Conservation (phyloP, 192 early-diverging fungal genomes). For the Helicostylum pulchrum region DNA sequence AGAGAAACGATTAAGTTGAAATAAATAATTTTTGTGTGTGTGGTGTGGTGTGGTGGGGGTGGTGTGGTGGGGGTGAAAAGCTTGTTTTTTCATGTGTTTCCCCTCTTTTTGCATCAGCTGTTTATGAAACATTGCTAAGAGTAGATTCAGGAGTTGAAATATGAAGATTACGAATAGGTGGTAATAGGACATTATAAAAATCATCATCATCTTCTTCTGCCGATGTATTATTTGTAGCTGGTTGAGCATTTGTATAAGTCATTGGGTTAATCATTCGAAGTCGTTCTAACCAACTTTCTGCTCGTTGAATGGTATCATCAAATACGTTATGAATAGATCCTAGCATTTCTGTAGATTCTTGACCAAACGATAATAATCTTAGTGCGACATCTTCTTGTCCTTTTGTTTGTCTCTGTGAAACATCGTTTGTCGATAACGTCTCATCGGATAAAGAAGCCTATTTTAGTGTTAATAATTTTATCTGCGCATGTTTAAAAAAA, state of each 20-base stretch:
- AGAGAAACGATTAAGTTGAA: no score
- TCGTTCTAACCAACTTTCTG: slow-evolving; percentile 57
- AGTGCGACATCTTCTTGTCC: slow-evolving; percentile 54
- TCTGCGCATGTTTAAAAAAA: not conserved
- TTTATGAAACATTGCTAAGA: no score
- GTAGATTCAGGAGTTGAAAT: not conserved
- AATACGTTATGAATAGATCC: slow-evolving; percentile 60
- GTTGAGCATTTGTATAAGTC: not conserved
- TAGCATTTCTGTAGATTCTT: slow-evolving; percentile 68
- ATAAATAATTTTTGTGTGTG: no score
- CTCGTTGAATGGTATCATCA: slow-evolving; percentile 61
- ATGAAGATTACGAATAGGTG: slow-evolving; percentile 14
- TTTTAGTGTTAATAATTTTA: not conserved
- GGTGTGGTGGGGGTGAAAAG: no score
- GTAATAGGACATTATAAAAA: slow-evolving; percentile 6
- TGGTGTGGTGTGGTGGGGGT: no score
- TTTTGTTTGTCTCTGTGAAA: slow-evolving; percentile 9
- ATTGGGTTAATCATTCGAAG: slow-evolving; percentile 25
- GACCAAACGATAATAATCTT: slow-evolving; percentile 61
- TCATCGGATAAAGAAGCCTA: slow-evolving; percentile 33
- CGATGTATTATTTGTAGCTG: not conserved
- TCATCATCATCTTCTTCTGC: not conserved
- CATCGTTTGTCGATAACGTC: slow-evolving; percentile 1
- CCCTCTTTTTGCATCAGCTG: no score
- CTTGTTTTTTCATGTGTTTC: no score